Evolutionary conservation across 148 eudicot species (phyloP).

Genomic region (Cornus suecica): DNA sequence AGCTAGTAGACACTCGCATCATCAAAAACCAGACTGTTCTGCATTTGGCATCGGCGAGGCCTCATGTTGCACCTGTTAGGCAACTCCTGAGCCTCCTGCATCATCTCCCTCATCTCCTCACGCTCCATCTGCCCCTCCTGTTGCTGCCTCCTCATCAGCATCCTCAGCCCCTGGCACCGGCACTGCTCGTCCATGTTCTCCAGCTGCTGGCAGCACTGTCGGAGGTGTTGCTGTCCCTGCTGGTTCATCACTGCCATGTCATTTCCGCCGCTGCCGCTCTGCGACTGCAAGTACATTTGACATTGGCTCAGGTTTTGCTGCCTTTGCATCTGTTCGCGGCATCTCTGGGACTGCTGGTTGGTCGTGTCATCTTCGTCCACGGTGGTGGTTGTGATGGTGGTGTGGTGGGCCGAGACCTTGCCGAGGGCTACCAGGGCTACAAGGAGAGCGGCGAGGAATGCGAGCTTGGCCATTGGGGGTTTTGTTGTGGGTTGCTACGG

Average conservation of each 20-base stretch:
- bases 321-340: constrained; percentile 26
- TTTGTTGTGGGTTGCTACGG: not conserved
- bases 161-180: constrained; percentile 25
- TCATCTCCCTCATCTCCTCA: constrained; percentile 17
- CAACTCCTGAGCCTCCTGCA: constrained; percentile 23
- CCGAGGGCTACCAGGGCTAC: not conserved
- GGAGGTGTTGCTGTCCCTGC: constrained; percentile 19
- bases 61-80: constrained; percentile 24
- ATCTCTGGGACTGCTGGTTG: constrained; percentile 5
- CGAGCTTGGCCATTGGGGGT: not conserved
- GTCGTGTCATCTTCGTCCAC: not conserved
- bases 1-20: not conserved
- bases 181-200: constrained; percentile 26
- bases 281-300: constrained; percentile 22
- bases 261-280: no score
- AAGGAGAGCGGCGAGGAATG: not conserved
- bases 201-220: constrained; percentile 34
- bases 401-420: not conserved
- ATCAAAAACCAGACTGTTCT: not conserved
- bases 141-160: constrained; percentile 17
- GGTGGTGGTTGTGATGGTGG: not conserved
- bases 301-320: constrained; percentile 30
- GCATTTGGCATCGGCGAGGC: constrained; percentile 7
- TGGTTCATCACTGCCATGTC: not conserved
- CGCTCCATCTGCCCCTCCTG: constrained; percentile 18